A percentile compares a stretch with the other conserved stretches of the same genome.
These are phyloP conservation scores for Paulownia fortunei DNA, from an alignment of 257 asterid genomes.

Conservation along the genomic window DNA sequence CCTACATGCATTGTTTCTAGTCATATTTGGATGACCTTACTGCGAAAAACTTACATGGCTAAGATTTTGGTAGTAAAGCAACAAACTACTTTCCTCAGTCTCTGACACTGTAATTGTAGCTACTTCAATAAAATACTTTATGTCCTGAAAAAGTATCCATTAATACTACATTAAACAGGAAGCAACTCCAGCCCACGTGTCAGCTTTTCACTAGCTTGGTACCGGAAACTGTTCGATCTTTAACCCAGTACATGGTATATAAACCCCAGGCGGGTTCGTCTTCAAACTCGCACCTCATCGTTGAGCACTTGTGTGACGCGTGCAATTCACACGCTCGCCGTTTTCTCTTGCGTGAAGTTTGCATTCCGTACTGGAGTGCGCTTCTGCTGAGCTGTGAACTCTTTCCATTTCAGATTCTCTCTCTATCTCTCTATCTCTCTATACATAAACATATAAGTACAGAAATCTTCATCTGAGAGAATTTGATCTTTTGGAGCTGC, in stretches of 20 bases:
- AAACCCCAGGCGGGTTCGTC: conserved; percentile 31
- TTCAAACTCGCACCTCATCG: conserved; percentile 30
- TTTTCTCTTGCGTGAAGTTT: conserved; percentile 41
- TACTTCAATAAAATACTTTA: too few relatives aligned
- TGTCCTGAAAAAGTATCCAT: too few relatives aligned
- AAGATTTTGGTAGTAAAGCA: conserved; percentile 12
- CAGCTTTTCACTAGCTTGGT: neutral
- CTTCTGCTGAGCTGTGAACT: conserved; percentile 48
- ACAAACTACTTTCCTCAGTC: too few relatives aligned
- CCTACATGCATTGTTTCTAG: neutral
- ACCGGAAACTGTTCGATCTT: conserved; percentile 35
- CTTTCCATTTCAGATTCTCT: neutral
- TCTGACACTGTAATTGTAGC: too few relatives aligned
- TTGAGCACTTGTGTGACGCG: conserved; percentile 9
- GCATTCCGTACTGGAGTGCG: conserved; percentile 50
- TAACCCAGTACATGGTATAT: conserved; percentile 39
- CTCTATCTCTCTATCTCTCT: conserved; percentile 15
- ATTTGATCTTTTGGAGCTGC: conserved; percentile 28
- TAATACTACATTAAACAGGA: conserved; percentile 21
- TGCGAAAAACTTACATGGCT: neutral
- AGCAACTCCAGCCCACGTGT: conserved; percentile 45
- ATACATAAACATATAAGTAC: too few relatives aligned
- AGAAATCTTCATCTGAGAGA: conserved; percentile 14
- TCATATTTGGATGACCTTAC: conserved; percentile 1
- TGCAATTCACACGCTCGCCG: conserved; percentile 26